A percentile compares a stretch with the other conserved stretches of the same genome.
These are phyloP conservation scores for Hymenoscyphus fructigenus DNA, from an alignment of 2,329 filamentous ascomycete species.

Conservation along the genomic window DNA sequence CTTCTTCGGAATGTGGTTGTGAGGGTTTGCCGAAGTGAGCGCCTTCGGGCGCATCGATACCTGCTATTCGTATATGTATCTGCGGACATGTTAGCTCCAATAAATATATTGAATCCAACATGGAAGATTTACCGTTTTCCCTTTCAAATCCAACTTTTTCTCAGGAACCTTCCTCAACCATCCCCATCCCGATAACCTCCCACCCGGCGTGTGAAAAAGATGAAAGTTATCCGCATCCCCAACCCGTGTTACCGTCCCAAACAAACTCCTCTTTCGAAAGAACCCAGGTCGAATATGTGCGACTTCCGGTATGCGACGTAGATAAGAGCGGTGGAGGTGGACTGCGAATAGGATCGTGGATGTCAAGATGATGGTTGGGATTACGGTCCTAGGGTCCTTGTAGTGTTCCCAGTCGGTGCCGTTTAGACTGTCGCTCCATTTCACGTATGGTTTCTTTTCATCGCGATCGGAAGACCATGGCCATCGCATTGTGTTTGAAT, in stretches of 20 bases:
- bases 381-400: conserved; percentile 53
- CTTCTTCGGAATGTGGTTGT: conserved; percentile 81
- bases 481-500: conserved; percentile 45
- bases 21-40: conserved; percentile 88
- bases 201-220: conserved; percentile 92
- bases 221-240: conserved; percentile 97
- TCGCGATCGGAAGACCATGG: conserved; percentile 43
- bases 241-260: conserved; percentile 87
- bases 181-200: conserved; percentile 84
- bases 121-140: conserved; percentile 65
- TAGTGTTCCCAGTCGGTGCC: conserved; percentile 55
- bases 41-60: conserved; percentile 88
- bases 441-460: conserved; percentile 37
- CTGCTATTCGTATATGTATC: conserved; percentile 87
- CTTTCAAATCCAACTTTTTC: conserved; percentile 66
- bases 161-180: conserved; percentile 76
- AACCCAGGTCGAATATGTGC: conserved; percentile 71
- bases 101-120: background rate
- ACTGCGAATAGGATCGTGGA: conserved; percentile 53
- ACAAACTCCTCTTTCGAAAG: conserved; percentile 73
- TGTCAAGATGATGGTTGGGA: conserved; percentile 54
- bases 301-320: conserved; percentile 80
- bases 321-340: conserved; percentile 69
- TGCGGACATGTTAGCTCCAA: conserved; percentile 39
- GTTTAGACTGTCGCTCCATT: conserved; percentile 46